These are phyloP conservation scores for Apiotrichum mycotoxinovorans DNA, from an alignment of 1,284 basidiomycete genomes.

Conservation along the genomic window DNA sequence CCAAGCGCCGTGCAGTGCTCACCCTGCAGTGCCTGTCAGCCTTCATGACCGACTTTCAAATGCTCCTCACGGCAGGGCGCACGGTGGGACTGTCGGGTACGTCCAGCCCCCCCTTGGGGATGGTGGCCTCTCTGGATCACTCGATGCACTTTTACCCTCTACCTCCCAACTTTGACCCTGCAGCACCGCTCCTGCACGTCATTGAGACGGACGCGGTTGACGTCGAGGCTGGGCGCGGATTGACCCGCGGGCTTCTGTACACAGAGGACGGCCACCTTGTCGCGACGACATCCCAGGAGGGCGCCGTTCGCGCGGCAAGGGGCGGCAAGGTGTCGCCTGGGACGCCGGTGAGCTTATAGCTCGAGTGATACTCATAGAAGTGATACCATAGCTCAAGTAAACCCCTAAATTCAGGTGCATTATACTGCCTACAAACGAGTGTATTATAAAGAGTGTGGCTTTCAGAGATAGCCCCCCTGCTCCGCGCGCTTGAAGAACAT, in stretches of 20 bases:
- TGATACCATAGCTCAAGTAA: too few relatives aligned
- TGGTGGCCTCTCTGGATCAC: constrained; percentile 80
- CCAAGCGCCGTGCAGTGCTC: neutral
- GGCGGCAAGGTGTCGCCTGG: constrained; percentile 19
- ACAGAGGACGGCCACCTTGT: constrained; percentile 65
- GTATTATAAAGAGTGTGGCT: too few relatives aligned
- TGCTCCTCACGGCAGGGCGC: constrained; percentile 63
- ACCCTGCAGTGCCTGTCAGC: constrained; percentile 71
- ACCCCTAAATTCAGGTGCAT: too few relatives aligned
- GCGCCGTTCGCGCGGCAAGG: constrained; percentile 54
- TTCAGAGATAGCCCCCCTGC: too few relatives aligned
- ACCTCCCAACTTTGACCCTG: constrained; percentile 70
- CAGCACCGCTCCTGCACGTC: constrained; percentile 77
- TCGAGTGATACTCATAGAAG: too few relatives aligned
- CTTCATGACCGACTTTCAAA: constrained; percentile 77
- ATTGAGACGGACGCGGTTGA: constrained; percentile 64
- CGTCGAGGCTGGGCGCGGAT: constrained; percentile 61
- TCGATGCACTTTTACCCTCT: constrained; percentile 72
- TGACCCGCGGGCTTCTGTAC: constrained; percentile 74
- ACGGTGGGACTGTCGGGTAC: constrained; percentile 59
- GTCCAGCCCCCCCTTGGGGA: constrained; percentile 54
- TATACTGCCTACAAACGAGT: too few relatives aligned
- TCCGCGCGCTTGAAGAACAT: constrained; percentile 9
- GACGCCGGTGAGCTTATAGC: too few relatives aligned
- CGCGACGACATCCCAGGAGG: constrained; percentile 78